Conservation (phyloP, 768 basidiomycete genomes). For the Xerocomus brunneocitrinus region DNA sequence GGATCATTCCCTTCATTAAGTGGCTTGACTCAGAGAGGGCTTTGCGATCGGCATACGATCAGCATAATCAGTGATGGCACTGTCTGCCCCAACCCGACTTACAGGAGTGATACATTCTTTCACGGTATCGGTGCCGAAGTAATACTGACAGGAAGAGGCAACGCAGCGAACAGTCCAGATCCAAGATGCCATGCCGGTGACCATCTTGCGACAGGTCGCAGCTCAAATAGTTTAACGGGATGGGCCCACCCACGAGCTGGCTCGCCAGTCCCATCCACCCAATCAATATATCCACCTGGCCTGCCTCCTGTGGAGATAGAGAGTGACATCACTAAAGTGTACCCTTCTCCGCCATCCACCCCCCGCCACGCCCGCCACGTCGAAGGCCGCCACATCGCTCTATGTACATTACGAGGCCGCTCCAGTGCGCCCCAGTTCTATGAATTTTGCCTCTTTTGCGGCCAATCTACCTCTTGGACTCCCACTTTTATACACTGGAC, state of each 20-base stretch:
- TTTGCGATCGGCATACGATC: slow-evolving; percentile 34
- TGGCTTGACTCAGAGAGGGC: slow-evolving; percentile 19
- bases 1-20: slow-evolving; percentile 43
- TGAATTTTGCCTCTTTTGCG: background rate
- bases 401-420: background rate
- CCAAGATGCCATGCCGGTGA: too few species aligned
- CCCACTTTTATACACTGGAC: slow-evolving; percentile 16
- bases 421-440: background rate
- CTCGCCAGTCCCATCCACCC: slow-evolving; percentile 38
- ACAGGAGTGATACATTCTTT: background rate
- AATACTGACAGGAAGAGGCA: too few species aligned
- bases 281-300: slow-evolving; percentile 47
- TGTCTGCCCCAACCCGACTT: slow-evolving; percentile 1
- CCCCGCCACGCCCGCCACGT: slow-evolving; percentile 15
- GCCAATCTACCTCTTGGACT: slow-evolving; percentile 7
- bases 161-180: too few species aligned
- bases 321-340: background rate
- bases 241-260: slow-evolving; percentile 16
- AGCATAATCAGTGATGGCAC: slow-evolving; percentile 15
- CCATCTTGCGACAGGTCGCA: slow-evolving; percentile 9
- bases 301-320: slow-evolving; percentile 32
- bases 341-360: slow-evolving; percentile 2
- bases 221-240: background rate
- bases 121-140: background rate
- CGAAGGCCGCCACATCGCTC: slow-evolving; percentile 3